These are phyloP conservation scores for Scedosporium boydii DNA, from an alignment of 2,329 filamentous ascomycete genomes.

Conservation along the genomic window DNA sequence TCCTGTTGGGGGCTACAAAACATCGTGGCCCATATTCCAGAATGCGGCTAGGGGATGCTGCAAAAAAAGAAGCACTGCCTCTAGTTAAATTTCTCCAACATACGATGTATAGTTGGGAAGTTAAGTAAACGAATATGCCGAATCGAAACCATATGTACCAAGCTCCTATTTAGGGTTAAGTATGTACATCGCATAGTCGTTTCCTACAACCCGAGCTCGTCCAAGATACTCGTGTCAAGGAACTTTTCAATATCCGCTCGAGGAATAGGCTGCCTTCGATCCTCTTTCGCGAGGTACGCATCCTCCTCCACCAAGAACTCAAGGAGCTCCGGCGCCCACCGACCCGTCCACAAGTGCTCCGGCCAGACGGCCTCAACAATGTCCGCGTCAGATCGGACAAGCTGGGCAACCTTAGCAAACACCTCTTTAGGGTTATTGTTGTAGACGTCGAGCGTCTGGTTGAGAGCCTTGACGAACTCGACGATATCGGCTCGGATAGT, in stretches of 20 bases:
- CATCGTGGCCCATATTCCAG: too few species aligned
- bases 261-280: conserved; percentile 1
- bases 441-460: conserved; percentile 4
- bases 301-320: conserved; percentile 9
- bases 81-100: too few species aligned
- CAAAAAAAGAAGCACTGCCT: too few species aligned
- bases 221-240: conserved; percentile 8
- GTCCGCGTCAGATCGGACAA: conserved; percentile 1
- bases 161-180: neutral
- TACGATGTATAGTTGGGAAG: too few species aligned
- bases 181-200: neutral
- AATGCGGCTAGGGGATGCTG: too few species aligned
- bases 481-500: conserved; percentile 8
- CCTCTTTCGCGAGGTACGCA: conserved; percentile 4
- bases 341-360: conserved; percentile 7
- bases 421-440: conserved; percentile 1
- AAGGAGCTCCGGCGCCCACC: conserved; percentile 5
- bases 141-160: too few species aligned
- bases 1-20: too few species aligned
- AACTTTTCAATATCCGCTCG: conserved; percentile 5
- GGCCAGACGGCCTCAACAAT: conserved; percentile 6
- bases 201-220: conserved; percentile 2
- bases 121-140: too few species aligned
- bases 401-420: conserved; percentile 2
- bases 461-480: conserved; percentile 9